These are phyloP conservation scores for Clavispora asparagi DNA, from an alignment of 805 yeast genomes.

Conservation along the genomic window DNA sequence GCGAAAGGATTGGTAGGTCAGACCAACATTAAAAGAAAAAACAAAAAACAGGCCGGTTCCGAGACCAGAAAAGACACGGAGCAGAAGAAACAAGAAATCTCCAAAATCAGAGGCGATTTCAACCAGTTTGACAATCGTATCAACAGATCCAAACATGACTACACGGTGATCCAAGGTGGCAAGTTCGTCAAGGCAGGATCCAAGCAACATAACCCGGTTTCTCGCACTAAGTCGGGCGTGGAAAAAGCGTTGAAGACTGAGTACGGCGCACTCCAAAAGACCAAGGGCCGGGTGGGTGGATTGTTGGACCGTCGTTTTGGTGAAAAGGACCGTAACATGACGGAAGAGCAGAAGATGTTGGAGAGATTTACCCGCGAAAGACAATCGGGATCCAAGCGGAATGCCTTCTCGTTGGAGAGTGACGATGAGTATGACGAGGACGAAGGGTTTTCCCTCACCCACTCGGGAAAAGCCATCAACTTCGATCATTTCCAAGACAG, in stretches of 20 bases:
- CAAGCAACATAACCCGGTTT: constrained; percentile 30
- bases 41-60: constrained; percentile 47
- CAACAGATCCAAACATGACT: constrained; percentile 59
- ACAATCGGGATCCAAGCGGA: constrained; percentile 54
- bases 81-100: constrained; percentile 40
- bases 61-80: constrained; percentile 70
- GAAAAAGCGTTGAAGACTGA: constrained; percentile 45
- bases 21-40: constrained; percentile 59
- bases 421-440: constrained; percentile 64
- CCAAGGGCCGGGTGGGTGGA: constrained; percentile 71
- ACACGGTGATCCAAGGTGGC: constrained; percentile 35
- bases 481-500: constrained; percentile 41
- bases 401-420: constrained; percentile 52
- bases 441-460: constrained; percentile 60
- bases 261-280: constrained; percentile 58
- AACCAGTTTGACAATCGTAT: constrained; percentile 84
- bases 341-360: constrained; percentile 91
- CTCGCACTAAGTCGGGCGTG: constrained; percentile 31
- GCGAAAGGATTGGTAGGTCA: constrained; percentile 84
- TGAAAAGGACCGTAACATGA: constrained; percentile 62
- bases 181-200: constrained; percentile 41
- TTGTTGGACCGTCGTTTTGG: constrained; percentile 88
- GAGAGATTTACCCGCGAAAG: constrained; percentile 90
- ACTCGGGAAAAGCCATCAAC: constrained; percentile 65
- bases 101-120: constrained; percentile 71